Percentiles rank a stretch among this genome's conserved stretches.
Evolutionary conservation across 257 asterid species (phyloP).

Genomic region (Lavandula angustifolia): DNA sequence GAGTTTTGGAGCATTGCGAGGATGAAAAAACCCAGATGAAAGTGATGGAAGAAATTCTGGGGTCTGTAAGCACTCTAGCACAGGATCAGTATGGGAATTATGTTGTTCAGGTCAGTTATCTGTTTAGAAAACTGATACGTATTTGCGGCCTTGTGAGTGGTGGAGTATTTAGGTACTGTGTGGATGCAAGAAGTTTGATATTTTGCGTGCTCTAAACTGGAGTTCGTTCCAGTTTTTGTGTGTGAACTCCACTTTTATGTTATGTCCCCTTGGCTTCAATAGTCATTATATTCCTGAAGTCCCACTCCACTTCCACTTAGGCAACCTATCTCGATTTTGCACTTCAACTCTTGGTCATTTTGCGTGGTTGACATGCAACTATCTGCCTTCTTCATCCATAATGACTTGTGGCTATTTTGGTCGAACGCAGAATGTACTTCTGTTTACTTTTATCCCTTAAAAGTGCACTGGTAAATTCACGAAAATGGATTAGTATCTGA

Average conservation of each 20-base stretch:
- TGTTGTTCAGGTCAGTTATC: constrained; percentile 78
- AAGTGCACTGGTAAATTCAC: not conserved
- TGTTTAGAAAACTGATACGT: not conserved
- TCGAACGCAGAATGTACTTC: not conserved
- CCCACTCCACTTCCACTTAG: not conserved
- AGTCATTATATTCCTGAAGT: not conserved
- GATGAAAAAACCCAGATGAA: constrained; percentile 73
- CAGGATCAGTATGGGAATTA: constrained; percentile 98
- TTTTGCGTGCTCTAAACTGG: not conserved
- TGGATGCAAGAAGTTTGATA: not conserved
- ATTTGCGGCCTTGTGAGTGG: not conserved
- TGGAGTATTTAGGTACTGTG: constrained; percentile 3
- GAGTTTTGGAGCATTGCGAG: constrained; percentile 82
- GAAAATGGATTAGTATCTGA: not conserved
- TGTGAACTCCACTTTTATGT: not conserved
- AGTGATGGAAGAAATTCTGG: constrained; percentile 92
- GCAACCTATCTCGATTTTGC: not conserved
- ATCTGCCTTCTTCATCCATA: not conserved
- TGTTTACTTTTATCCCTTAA: not conserved
- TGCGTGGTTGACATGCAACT: not conserved
- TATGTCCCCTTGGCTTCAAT: not conserved
- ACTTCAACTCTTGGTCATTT: not conserved
- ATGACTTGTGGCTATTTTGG: not conserved
- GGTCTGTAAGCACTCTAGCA: constrained; percentile 85
- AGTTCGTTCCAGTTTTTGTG: not conserved